A percentile compares a stretch with the other conserved stretches of the same genome.
Conservation (phyloP, 2,329 filamentous ascomycete genomes). For the Talaromyces rugulosus region DNA sequence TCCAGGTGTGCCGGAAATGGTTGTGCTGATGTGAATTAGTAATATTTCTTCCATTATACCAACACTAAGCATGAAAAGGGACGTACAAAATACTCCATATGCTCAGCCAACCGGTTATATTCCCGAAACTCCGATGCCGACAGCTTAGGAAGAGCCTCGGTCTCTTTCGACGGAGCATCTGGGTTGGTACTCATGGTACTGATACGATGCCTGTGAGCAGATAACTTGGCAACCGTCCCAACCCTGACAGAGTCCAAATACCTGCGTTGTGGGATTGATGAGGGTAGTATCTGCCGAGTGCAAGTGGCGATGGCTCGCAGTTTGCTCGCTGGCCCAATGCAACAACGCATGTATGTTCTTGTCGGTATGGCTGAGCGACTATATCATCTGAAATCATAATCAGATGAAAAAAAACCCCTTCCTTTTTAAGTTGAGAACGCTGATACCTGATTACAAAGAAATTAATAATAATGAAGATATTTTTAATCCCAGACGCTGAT, state of each 20-base stretch:
- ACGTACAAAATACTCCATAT: slow-evolving; percentile 67
- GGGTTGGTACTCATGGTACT: slow-evolving; percentile 46
- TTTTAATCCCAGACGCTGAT: background rate
- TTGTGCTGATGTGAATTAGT: slow-evolving; percentile 55
- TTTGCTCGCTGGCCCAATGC: background rate
- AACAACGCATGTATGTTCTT: background rate
- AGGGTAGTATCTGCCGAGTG: background rate
- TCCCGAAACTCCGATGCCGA: slow-evolving; percentile 61
- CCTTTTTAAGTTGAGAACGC: background rate
- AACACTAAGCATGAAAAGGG: slow-evolving; percentile 4
- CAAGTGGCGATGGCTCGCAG: background rate
- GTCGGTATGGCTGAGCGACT: background rate
- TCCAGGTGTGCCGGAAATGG: slow-evolving; percentile 73
- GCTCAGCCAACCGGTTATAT: slow-evolving; percentile 70
- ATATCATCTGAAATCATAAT: background rate
- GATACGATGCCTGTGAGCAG: slow-evolving; percentile 51
- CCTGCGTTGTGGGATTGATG: background rate
- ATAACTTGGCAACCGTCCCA: slow-evolving; percentile 11
- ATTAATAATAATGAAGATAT: background rate
- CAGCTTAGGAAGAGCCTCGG: slow-evolving; percentile 64
- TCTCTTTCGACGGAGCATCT: slow-evolving; percentile 70
- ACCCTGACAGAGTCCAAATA: slow-evolving; percentile 5
- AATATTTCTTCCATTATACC: background rate
- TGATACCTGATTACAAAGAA: background rate
- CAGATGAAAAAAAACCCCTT: background rate